These are phyloP conservation scores for Kernera saxatilis DNA, from an alignment of 345 rosid genomes.

Conservation along the genomic window DNA sequence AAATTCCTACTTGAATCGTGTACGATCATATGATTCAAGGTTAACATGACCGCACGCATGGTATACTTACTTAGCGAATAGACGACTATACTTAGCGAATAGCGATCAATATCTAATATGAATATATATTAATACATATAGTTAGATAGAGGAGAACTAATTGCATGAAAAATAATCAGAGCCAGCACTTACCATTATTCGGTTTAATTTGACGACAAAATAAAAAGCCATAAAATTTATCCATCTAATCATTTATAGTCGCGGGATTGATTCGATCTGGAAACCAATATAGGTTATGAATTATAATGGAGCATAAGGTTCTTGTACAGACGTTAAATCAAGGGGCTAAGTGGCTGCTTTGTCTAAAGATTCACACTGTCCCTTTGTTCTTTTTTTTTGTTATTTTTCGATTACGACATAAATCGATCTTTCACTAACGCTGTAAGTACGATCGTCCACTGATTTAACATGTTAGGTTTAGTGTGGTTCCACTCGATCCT, in stretches of 20 bases:
- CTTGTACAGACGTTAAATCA: constrained; percentile 25
- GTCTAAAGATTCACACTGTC: constrained; percentile 33
- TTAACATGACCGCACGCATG: background rate
- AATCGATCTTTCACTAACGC: constrained; percentile 18
- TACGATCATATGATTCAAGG: background rate
- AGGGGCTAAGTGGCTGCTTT: constrained; percentile 26
- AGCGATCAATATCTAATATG: background rate
- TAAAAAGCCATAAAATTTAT: background rate
- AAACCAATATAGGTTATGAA: background rate
- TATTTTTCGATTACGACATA: constrained; percentile 12
- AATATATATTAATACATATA: no score
- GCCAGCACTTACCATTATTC: no score
- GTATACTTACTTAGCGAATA: background rate
- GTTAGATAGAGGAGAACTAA: no score
- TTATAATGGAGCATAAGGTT: constrained; percentile 27
- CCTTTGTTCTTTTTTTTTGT: constrained; percentile 10
- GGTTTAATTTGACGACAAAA: background rate
- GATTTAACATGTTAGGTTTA: constrained; percentile 24
- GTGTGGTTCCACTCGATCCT: constrained; percentile 23
- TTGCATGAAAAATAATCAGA: no score
- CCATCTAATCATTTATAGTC: background rate
- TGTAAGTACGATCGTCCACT: constrained; percentile 13
- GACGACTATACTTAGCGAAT: background rate
- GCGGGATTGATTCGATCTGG: constrained; percentile 9
- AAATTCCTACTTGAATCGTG: background rate